Base-by-base conservation (phyloP, 2,329 filamentous ascomycete species). In the Aspergillus sp. region DNA sequence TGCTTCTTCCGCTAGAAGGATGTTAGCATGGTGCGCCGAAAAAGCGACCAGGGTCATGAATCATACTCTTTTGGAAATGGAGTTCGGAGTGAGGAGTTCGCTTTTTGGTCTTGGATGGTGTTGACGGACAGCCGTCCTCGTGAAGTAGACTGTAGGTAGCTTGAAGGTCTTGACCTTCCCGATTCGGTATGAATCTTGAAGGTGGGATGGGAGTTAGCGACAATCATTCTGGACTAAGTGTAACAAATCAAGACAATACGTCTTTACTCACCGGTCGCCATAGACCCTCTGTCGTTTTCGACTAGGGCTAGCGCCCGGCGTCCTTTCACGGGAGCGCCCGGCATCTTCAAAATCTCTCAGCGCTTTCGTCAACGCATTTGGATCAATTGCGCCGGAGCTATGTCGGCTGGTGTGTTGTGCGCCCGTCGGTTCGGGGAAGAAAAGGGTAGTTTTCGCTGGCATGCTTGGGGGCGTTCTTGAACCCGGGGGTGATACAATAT, bases 131-230 rank as follows among this genome's bases (percentile, higher is more conserved):
- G 39, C 89, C 92, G 72, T 96, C 92, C 61, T 97, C 93, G 69
- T 96, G 90, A 26, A 98, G 81, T 55, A 98, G 80, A 71, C 88
- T 96, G 76, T 95, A 98, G 74, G 92, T 96, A 53, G 93, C 92
- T 72, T 93, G 90, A 22, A 98, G 80, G 74, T 99, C 95, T 74
- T 96, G 92, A 5, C 93, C 95, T 63, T 93, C 89, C 42, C 95
- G 86, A 66, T 95, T 96, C 26, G 95, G 95, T 65, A 99, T 98
- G 72, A 99, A 99, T 68, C 95, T 96, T 30, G 1, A 30, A 30
- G 71, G 57, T 15, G 41, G 52, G 62, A 45, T 63, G 50, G 42
- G 20, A 13, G 30, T 64, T 52, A 65, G 56, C 48, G 13, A 49
- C 20, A 38, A 24, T 11, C 22, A 20, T n/a, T 42, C 32, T 20